Conservation (phyloP, 192 early-diverging fungal species). For the Rhizophagus sp. region DNA sequence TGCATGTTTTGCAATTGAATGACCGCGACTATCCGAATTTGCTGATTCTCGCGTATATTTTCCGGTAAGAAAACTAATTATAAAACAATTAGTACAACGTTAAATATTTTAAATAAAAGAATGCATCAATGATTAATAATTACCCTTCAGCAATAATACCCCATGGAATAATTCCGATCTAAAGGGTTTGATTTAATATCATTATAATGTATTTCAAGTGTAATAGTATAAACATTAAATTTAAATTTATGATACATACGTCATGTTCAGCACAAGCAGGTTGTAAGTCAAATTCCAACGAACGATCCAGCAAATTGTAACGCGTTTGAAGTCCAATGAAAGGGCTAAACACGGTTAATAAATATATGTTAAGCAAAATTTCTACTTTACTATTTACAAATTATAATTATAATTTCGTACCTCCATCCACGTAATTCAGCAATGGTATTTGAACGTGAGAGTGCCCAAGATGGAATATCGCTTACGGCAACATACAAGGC, state of each 20-base stretch:
- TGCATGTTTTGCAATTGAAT: neutral
- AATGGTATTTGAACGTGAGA: conserved; percentile 11
- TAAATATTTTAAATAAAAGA: too few species aligned
- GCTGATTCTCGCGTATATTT: neutral
- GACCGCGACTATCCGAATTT: neutral
- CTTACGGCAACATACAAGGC: conserved; percentile 49
- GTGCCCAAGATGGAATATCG: conserved; percentile 41
- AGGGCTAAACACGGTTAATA: conserved; percentile 5
- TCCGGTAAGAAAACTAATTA: neutral
- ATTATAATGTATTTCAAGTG: too few species aligned
- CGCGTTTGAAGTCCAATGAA: conserved; percentile 39
- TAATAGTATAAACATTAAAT: neutral
- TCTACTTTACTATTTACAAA: too few species aligned
- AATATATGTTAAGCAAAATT: neutral
- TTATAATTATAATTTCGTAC: too few species aligned
- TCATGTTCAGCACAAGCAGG: conserved; percentile 37
- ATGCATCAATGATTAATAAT: neutral
- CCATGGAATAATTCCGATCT: neutral
- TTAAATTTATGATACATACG: neutral
- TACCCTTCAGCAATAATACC: neutral
- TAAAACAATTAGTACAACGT: too few species aligned
- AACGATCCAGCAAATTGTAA: conserved; percentile 38
- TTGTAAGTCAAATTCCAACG: conserved; percentile 42
- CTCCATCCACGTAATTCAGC: conserved; percentile 12
- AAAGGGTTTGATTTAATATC: neutral